Base-by-base conservation (phyloP, 2,329 filamentous ascomycete genomes). In the Penicillium thymicola region DNA sequence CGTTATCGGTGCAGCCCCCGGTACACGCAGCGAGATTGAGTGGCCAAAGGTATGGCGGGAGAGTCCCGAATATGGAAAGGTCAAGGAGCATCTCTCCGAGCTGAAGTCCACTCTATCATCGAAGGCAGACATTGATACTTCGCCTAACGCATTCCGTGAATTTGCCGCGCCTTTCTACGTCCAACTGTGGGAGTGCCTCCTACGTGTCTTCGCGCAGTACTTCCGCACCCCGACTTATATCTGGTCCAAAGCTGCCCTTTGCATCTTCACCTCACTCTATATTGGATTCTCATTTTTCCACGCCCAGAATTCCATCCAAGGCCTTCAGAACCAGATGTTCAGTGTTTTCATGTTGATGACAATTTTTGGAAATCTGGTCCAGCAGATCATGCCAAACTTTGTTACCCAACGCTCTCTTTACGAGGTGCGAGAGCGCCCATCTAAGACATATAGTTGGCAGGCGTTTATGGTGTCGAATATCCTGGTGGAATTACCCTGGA, bases 291-390 rank as follows among this genome's bases (percentile, higher is more conserved):
- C 88, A 51, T 92, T 94, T 75, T 90, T 84, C 80, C 81, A 85
- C 40, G 85, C 89, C 1, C 84, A 85, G 30, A 87, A 87, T 75
- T 86, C 84, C 10, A 82, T 88, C 41, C 89, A 92, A 69, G 91
- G 90, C 51, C 79, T 95, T 13, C 89, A 93, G 74, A 92, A 94
- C 76, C 89, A 92, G 65, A 87, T 93, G 80, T 95, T 95, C 71
- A 83, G 86, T 69, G 88, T 94, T 62, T 95, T 95, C 81, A 89
- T 93, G 81, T 76, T 93, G 51, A 79, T 78, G 63, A 76, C 78
- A 3, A 77, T 81, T 37, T 84, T 84, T 68, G 81, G 82, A 1
- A 79, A 78, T 4, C 67, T 84, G 18, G 79, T 82, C 1, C 80
- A 84, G 62, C 81, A 81, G 72, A 74, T 73, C 40, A 82, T 83